These are phyloP conservation scores for Hortiboletus campestris DNA, from an alignment of 768 basidiomycete genomes.

Conservation along the genomic window DNA sequence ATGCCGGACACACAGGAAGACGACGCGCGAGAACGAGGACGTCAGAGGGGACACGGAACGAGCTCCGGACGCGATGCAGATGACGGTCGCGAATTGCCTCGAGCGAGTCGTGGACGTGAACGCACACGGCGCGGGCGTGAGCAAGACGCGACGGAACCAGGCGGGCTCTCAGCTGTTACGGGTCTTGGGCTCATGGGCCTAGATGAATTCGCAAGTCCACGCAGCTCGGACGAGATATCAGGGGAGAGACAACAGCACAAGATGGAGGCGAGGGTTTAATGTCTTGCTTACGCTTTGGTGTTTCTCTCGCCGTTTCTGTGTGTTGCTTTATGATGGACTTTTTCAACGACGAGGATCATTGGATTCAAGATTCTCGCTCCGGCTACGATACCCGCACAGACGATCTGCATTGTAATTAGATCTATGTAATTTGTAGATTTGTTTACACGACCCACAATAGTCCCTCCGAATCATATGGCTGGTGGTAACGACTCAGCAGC, in stretches of 20 bases:
- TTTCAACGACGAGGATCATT: neutral
- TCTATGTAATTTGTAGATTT: neutral
- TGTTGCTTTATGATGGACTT: neutral
- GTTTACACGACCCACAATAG: too few relatives aligned
- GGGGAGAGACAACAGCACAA: slow-evolving; percentile 9
- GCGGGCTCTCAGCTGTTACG: slow-evolving; percentile 24
- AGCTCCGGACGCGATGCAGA: neutral
- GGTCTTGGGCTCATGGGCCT: slow-evolving; percentile 28
- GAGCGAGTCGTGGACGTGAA: slow-evolving; percentile 12
- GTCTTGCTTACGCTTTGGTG: neutral
- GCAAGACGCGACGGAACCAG: slow-evolving; percentile 7
- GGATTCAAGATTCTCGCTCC: neutral
- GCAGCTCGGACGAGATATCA: slow-evolving; percentile 10
- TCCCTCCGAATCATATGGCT: neutral
- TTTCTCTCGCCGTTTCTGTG: neutral
- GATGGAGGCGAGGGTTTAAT: neutral
- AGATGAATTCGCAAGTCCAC: slow-evolving; percentile 15
- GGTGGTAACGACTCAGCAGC: neutral
- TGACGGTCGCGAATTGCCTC: neutral
- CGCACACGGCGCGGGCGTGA: slow-evolving; percentile 2
- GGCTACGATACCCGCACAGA: neutral
- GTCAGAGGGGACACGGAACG: slow-evolving; percentile 3
- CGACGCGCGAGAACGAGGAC: neutral
- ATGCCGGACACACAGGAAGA: neutral
- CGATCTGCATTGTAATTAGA: neutral